Evolutionary conservation across 768 basidiomycete species (phyloP), one percentile per base, ranked within the genome.

Genomic region (Mycena amicta): DNA sequence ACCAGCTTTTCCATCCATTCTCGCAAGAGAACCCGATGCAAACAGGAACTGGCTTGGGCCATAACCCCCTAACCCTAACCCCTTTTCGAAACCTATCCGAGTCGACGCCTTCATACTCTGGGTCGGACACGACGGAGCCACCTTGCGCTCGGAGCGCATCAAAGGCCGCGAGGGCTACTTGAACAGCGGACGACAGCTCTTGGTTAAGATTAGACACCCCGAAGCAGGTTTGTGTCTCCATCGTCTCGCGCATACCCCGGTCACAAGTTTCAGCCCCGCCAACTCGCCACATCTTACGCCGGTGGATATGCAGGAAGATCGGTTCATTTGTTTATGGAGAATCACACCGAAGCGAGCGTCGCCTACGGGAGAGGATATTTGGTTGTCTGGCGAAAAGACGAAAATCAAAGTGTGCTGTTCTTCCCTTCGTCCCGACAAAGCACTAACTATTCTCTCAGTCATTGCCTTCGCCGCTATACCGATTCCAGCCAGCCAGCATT

Each of bases 1-100:
- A 97, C 66, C 92, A 95, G 74, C 79, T 98, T 4, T 98, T 97
- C 77, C 95, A 96, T 65, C 95, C 95, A 0, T 98, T 98, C 75
- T 94, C 94, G 1, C 95, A 98, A 76, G 95, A 97, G 72, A 95
- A 96, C 64, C 94, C 95, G 1, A 71, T 96, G 4, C 93, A 95
- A 67, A 87, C 93, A 1, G 95, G 95, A 1, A 97, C 95, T 1
- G 95, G 95, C 4, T 83, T 98, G 6, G 95, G 95, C 11, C 85
- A n/a, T n/a, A n/a, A n/a, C n/a, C n/a, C n/a, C n/a, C n/a, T n/a
- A n/a, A n/a, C n/a, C n/a, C n/a, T n/a, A n/a, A n/a, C n/a, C n/a
- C n/a, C n/a, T n/a, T n/a, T n/a, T n/a, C n/a, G n/a, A n/a, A n/a
- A n/a, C n/a, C n/a, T n/a, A n/a, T n/a, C n/a, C n/a, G n/a, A n/a